These are phyloP conservation scores for Jamesozyma gamospora DNA, from an alignment of 805 yeast species.

Conservation along the genomic window DNA sequence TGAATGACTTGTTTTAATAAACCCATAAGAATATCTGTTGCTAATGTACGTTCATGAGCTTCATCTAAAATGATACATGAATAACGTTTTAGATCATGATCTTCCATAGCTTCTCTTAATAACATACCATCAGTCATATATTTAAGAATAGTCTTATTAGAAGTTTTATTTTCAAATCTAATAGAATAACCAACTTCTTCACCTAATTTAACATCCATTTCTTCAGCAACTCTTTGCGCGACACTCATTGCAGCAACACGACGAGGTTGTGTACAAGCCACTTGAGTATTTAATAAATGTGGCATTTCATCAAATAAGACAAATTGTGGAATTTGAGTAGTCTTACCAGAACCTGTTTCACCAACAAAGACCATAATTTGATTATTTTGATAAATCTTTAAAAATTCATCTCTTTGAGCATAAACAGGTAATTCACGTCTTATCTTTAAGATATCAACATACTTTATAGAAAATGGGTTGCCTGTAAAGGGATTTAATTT, in stretches of 20 bases:
- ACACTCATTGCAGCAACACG: slow-evolving; percentile 99
- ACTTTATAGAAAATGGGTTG: slow-evolving; percentile 45
- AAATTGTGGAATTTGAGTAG: slow-evolving; percentile 96
- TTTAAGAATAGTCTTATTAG: slow-evolving; percentile 70
- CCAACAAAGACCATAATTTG: slow-evolving; percentile 98
- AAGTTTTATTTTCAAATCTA: slow-evolving; percentile 85
- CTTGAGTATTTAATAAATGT: slow-evolving; percentile 69
- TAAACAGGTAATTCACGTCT: slow-evolving; percentile 91
- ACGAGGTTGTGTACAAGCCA: slow-evolving; percentile 95
- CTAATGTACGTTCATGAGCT: slow-evolving; percentile 95
- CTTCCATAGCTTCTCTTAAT: slow-evolving; percentile 94
- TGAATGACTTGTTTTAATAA: slow-evolving; percentile 69
- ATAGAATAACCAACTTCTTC: slow-evolving; percentile 92
- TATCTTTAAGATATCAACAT: slow-evolving; percentile 64
- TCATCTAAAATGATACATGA: slow-evolving; percentile 91
- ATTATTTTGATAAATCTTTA: slow-evolving; percentile 69
- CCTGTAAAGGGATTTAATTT: slow-evolving; percentile 75
- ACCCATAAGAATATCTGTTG: slow-evolving; percentile 96
- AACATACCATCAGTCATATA: slow-evolving; percentile 99
- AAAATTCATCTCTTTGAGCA: slow-evolving; percentile 82
- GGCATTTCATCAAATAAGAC: slow-evolving; percentile 87
- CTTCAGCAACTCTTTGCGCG: slow-evolving; percentile 94
- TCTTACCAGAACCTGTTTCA: slow-evolving; percentile 98
- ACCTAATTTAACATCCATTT: slow-evolving; percentile 88
- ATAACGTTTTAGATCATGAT: slow-evolving; percentile 68